phyloP scores from a whole-genome alignment of 768 basidiomycete species.

The Pleurotus cornucopiae region DNA sequence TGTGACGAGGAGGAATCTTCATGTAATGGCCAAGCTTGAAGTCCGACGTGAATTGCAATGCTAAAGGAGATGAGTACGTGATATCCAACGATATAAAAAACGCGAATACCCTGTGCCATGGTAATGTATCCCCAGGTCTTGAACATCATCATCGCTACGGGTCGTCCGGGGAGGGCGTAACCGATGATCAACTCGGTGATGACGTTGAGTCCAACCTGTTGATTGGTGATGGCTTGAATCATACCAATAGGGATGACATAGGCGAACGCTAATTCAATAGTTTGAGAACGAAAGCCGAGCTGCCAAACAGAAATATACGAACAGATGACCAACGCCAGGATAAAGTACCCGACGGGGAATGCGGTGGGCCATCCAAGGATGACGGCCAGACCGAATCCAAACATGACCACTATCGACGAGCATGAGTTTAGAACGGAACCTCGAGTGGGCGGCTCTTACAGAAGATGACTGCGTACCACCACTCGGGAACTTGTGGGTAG shows the following conservation, averaged over 20 bases:
- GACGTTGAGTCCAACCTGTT: constrained; percentile 42
- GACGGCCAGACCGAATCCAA: constrained; percentile 59
- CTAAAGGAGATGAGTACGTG: constrained; percentile 21
- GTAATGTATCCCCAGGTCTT: constrained; percentile 79
- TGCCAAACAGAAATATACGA: constrained; percentile 10
- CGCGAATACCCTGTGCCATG: constrained; percentile 43
- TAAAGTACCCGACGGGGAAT: constrained; percentile 33
- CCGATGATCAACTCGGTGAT: constrained; percentile 81
- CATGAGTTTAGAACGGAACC: constrained; percentile 5
- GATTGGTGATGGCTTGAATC: constrained; percentile 77
- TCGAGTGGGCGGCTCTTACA: constrained; percentile 24
- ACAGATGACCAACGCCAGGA: constrained; percentile 65
- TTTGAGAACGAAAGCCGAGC: neutral
- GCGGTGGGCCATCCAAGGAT: constrained; percentile 72
- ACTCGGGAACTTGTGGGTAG: constrained; percentile 79
- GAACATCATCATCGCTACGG: constrained; percentile 83
- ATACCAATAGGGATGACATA: constrained; percentile 75
- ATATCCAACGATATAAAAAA: neutral
- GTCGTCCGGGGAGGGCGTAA: constrained; percentile 74
- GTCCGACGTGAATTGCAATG: constrained; percentile 65
- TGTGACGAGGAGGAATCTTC: constrained; percentile 62
- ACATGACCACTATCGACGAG: constrained; percentile 47
- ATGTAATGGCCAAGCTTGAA: constrained; percentile 79
- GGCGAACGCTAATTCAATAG: constrained; percentile 34
- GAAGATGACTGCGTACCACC: constrained; percentile 80